Conservation (phyloP, 2,329 filamentous ascomycete genomes). For the Clarireedia hainanense region DNA sequence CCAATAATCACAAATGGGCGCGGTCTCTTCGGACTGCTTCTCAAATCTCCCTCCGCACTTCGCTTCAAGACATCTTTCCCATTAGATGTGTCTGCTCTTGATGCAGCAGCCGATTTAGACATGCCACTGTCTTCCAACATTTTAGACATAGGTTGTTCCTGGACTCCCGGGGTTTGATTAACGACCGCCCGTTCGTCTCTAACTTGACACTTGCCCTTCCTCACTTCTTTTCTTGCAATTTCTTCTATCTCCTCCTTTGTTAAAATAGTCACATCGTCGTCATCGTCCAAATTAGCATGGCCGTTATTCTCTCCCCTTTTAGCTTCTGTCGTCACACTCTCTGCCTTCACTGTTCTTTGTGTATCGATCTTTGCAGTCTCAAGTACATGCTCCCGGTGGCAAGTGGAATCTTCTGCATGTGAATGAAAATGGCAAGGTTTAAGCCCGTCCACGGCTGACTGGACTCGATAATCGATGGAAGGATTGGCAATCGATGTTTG, state of each 20-base stretch:
- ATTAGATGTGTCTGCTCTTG: background rate
- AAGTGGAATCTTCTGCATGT: background rate
- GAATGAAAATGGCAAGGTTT: conserved; percentile 3
- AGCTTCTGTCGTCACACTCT: background rate
- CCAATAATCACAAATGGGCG: background rate
- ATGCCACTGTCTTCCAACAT: too few relatives aligned
- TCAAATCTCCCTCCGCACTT: background rate
- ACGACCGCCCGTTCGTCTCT: background rate
- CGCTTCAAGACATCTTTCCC: background rate
- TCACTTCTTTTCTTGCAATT: background rate
- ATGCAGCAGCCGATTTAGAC: too few relatives aligned
- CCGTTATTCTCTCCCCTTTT: background rate
- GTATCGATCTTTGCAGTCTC: background rate
- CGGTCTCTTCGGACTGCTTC: background rate
- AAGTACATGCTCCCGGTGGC: background rate
- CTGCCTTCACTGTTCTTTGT: too few relatives aligned
- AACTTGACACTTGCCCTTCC: background rate
- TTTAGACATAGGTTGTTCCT: background rate
- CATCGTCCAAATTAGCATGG: background rate
- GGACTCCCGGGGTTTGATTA: background rate
- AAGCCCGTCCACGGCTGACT: background rate
- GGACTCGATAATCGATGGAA: background rate
- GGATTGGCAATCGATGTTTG: background rate
- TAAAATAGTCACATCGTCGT: background rate
- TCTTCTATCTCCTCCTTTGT: background rate